Percentiles rank a stretch among this genome's conserved stretches.
These are phyloP conservation scores for Chaetothyriales sp. DNA, from an alignment of 2,329 filamentous ascomycete genomes.

Conservation along the genomic window DNA sequence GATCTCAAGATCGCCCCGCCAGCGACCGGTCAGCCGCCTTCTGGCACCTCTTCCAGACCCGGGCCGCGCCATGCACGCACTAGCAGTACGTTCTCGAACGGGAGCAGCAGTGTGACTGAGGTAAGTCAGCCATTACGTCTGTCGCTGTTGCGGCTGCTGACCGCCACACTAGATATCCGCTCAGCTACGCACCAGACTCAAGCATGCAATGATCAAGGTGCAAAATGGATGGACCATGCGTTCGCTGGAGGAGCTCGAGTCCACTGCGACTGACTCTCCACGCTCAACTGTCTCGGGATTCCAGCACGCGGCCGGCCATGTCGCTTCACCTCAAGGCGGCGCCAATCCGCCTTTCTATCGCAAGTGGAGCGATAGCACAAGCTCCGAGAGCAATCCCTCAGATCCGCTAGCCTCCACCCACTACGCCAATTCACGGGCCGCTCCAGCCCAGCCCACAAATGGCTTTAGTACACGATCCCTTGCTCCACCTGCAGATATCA, in stretches of 20 bases:
- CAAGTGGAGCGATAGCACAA: conserved; percentile 17
- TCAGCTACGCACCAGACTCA: conserved; percentile 67
- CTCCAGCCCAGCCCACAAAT: conserved; percentile 4
- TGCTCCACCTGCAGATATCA: conserved; percentile 31
- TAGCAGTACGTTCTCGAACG: conserved; percentile 7
- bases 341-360: conserved; percentile 18
- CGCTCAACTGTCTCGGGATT: conserved; percentile 41
- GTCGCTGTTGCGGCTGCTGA: not conserved
- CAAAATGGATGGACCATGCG: conserved; percentile 76
- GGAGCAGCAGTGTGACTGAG: conserved; percentile 11
- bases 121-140: conserved; percentile 1
- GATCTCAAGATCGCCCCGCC: conserved; percentile 7
- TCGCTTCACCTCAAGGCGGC: conserved; percentile 32
- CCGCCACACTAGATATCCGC: conserved; percentile 46
- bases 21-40: not conserved
- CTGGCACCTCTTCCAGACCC: not conserved
- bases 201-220: conserved; percentile 88
- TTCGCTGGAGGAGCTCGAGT: conserved; percentile 63
- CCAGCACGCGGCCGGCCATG: conserved; percentile 38
- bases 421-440: conserved; percentile 1
- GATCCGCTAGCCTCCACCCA: not conserved
- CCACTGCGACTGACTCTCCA: conserved; percentile 55
- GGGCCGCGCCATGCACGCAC: conserved; percentile 6
- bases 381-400: conserved; percentile 11
- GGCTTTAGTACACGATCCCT: conserved; percentile 14